These are phyloP conservation scores for Candida glucosophila DNA, from an alignment of 1,139 yeast species.

Conservation along the genomic window DNA sequence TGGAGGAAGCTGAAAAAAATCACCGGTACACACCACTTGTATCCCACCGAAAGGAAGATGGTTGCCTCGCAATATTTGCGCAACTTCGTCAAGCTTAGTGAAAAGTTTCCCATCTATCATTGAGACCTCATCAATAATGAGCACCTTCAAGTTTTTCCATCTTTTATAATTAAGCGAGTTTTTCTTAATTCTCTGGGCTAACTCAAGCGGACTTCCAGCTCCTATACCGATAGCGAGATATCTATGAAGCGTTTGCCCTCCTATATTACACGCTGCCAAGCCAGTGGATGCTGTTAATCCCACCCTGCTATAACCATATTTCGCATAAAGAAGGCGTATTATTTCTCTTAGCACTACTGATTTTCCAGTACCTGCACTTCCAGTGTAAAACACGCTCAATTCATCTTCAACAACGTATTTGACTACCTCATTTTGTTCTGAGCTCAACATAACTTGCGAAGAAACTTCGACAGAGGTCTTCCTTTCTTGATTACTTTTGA, in stretches of 20 bases:
- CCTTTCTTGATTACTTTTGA: not conserved
- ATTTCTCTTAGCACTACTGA: constrained; percentile 62
- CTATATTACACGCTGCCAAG: constrained; percentile 80
- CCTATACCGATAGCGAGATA: constrained; percentile 79
- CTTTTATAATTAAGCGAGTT: constrained; percentile 35
- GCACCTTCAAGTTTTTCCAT: constrained; percentile 56
- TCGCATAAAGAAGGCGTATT: constrained; percentile 34
- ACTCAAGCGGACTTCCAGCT: constrained; percentile 30
- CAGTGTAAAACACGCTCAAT: constrained; percentile 59
- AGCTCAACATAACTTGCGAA: constrained; percentile 14
- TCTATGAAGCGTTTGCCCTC: constrained; percentile 74
- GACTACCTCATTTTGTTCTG: constrained; percentile 66
- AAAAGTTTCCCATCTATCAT: constrained; percentile 70
- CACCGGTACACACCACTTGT: constrained; percentile 72
- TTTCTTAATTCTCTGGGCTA: constrained; percentile 38
- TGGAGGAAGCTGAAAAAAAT: constrained; percentile 82
- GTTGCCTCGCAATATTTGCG: constrained; percentile 39
- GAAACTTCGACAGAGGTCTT: not conserved
- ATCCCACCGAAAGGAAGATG: constrained; percentile 69
- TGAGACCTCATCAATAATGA: constrained; percentile 74
- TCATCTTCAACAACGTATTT: constrained; percentile 52
- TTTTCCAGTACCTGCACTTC: constrained; percentile 83
- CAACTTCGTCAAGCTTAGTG: constrained; percentile 57
- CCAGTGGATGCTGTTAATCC: constrained; percentile 93
- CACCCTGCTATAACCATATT: constrained; percentile 38